Evolutionary conservation across 768 basidiomycete species (phyloP).

Genomic region (Leucocoprinus birnbaumii): DNA sequence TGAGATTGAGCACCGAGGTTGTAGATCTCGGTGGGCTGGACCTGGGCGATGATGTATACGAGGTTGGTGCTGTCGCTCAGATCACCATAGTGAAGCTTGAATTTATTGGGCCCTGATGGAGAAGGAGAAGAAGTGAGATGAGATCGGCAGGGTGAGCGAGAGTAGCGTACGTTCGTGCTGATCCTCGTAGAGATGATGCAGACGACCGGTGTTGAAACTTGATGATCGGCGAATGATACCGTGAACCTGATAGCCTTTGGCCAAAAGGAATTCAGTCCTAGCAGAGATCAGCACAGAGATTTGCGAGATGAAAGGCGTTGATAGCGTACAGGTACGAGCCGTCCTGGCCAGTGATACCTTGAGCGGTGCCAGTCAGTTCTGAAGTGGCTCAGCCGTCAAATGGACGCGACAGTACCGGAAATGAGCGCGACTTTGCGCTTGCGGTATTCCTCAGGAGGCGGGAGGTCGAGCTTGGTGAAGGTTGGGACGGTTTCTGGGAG

Average conservation of each 20-base stretch:
- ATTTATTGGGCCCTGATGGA: conserved; percentile 60
- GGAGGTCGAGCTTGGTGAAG: conserved; percentile 55
- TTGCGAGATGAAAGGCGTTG: background rate
- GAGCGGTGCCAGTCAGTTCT: conserved; percentile 4
- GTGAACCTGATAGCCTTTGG: conserved; percentile 90
- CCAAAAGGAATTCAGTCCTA: conserved; percentile 80
- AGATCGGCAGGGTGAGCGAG: background rate
- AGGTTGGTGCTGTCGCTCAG: conserved; percentile 95
- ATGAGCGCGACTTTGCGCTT: conserved; percentile 93
- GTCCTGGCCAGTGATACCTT: conserved; percentile 95
- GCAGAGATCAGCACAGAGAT: conserved; percentile 1
- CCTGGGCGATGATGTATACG: conserved; percentile 93
- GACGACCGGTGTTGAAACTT: conserved; percentile 94
- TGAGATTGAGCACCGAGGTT: conserved; percentile 97
- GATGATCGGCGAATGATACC: conserved; percentile 97
- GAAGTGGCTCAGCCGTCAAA: background rate
- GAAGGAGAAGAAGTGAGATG: background rate
- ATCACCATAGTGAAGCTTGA: conserved; percentile 90
- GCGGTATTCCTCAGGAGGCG: conserved; percentile 77
- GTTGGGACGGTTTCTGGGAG: conserved; percentile 33
- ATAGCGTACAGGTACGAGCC: conserved; percentile 84
- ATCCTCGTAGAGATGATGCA: conserved; percentile 92
- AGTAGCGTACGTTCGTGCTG: conserved; percentile 78
- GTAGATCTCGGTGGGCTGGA: conserved; percentile 95
- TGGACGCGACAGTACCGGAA: conserved; percentile 53